These are phyloP conservation scores for Neopestalotiopsis sp. DNA, from an alignment of 2,329 filamentous ascomycete genomes.

Conservation along the genomic window DNA sequence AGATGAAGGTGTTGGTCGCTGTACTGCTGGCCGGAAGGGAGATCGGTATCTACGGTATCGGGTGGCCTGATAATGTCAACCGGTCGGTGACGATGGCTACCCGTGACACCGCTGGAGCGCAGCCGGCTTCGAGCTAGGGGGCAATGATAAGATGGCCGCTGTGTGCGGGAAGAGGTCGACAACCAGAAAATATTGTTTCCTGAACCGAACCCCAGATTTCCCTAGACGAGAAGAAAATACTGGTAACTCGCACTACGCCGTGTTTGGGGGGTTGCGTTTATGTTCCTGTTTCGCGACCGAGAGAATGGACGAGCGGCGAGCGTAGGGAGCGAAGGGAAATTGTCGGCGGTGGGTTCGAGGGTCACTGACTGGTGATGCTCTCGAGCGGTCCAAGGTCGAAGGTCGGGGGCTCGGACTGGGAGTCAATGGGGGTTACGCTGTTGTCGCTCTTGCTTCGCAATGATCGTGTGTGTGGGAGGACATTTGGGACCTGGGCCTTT, in stretches of 20 bases:
- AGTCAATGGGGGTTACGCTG: slow-evolving; percentile 9
- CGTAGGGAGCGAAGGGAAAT: slow-evolving; percentile 1
- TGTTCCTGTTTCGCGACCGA: neutral
- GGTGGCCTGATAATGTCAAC: neutral
- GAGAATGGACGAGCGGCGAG: neutral
- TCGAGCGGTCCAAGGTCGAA: neutral
- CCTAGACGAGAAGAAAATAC: slow-evolving; percentile 6
- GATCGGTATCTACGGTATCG: neutral
- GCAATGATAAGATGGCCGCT: neutral
- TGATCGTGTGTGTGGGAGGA: slow-evolving; percentile 19
- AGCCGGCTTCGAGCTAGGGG: slow-evolving; percentile 12
- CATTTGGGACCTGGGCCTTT: slow-evolving; percentile 12
- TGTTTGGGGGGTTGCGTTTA: neutral
- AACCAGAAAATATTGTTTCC: neutral
- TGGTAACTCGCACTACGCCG: neutral
- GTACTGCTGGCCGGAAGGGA: neutral
- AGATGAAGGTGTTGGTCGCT: slow-evolving; percentile 19
- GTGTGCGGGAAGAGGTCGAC: neutral
- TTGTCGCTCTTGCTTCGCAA: slow-evolving; percentile 8
- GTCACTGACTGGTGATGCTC: slow-evolving; percentile 1
- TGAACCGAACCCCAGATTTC: neutral
- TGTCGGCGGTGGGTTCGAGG: slow-evolving; percentile 2
- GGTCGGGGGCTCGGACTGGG: neutral
- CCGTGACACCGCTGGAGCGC: neutral
- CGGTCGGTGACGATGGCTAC: slow-evolving; percentile 8